Conservation (phyloP, 352 stramenopile species). For the Plasmopara viticola region DNA sequence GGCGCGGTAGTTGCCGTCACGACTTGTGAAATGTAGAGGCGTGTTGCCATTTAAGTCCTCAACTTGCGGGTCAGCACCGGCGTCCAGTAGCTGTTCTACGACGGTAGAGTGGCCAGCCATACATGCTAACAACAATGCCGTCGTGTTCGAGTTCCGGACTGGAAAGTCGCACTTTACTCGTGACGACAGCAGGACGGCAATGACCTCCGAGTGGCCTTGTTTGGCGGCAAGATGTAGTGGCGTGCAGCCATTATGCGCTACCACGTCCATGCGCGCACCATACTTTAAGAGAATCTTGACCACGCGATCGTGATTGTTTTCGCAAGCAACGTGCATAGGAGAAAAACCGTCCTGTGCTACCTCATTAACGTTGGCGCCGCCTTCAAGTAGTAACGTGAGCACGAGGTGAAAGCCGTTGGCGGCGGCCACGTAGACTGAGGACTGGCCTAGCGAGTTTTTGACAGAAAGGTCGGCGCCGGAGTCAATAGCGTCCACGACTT, state of each 20-base stretch:
- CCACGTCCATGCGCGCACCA: slow-evolving; percentile 38
- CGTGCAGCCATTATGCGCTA: slow-evolving; percentile 40
- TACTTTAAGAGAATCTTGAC: slow-evolving; percentile 58
- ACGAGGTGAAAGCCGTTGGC: slow-evolving; percentile 51
- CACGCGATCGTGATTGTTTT: slow-evolving; percentile 48
- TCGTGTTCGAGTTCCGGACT: slow-evolving; percentile 37
- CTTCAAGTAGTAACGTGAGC: slow-evolving; percentile 59
- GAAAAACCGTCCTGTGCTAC: slow-evolving; percentile 46
- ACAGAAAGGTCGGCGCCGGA: slow-evolving; percentile 48
- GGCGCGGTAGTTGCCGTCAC: slow-evolving; percentile 65
- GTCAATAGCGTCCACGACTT: slow-evolving; percentile 59
- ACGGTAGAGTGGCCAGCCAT: slow-evolving; percentile 48
- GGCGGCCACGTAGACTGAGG: slow-evolving; percentile 53
- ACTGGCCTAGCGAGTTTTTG: slow-evolving; percentile 46
- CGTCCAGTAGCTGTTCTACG: slow-evolving; percentile 66
- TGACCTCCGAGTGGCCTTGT: slow-evolving; percentile 39
- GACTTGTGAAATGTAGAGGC: slow-evolving; percentile 70
- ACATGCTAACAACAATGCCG: slow-evolving; percentile 67
- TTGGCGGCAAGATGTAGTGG: slow-evolving; percentile 62
- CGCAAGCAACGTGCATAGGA: slow-evolving; percentile 52
- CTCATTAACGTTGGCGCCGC: slow-evolving; percentile 52
- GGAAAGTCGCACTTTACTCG: slow-evolving; percentile 45
- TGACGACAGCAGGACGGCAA: slow-evolving; percentile 36
- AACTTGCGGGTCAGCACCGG: slow-evolving; percentile 61
- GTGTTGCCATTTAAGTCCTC: slow-evolving; percentile 80